These are phyloP conservation scores for Aurantiochytrium sp. DNA, from an alignment of 108 stramenopile species.

Conservation along the genomic window DNA sequence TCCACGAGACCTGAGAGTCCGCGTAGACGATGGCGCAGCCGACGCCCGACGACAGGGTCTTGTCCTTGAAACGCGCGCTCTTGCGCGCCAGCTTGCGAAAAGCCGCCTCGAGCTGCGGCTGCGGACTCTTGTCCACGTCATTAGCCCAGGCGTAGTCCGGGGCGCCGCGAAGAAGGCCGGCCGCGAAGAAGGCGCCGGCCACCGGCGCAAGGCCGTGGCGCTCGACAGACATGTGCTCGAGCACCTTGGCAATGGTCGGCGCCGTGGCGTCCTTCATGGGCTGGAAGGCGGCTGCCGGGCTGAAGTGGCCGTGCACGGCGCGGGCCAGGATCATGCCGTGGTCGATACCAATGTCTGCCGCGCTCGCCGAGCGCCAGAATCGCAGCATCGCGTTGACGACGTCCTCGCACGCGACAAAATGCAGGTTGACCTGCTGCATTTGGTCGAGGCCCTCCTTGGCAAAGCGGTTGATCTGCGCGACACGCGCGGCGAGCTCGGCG, in stretches of 20 bases:
- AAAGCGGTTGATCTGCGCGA: background rate
- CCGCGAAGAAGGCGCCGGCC: background rate
- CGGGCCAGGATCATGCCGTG: background rate
- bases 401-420: background rate
- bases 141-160: constrained; percentile 28
- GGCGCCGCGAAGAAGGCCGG: background rate
- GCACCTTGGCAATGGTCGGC: background rate
- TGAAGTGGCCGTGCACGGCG: background rate
- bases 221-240: background rate
- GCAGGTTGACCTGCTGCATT: constrained; percentile 13
- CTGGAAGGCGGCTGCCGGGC: background rate
- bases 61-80: background rate
- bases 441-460: constrained; percentile 18
- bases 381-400: background rate
- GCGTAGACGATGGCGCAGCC: background rate
- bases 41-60: background rate
- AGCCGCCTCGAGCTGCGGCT: background rate
- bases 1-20: background rate
- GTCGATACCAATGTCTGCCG: background rate
- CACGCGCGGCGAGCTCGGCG: constrained; percentile 1
- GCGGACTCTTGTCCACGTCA: constrained; percentile 10
- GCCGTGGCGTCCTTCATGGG: background rate
- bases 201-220: background rate
- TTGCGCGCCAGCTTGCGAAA: background rate
- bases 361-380: background rate